Base-by-base conservation (phyloP, 1,139 yeast genomes). In the Sugiyamaella castrensis region DNA sequence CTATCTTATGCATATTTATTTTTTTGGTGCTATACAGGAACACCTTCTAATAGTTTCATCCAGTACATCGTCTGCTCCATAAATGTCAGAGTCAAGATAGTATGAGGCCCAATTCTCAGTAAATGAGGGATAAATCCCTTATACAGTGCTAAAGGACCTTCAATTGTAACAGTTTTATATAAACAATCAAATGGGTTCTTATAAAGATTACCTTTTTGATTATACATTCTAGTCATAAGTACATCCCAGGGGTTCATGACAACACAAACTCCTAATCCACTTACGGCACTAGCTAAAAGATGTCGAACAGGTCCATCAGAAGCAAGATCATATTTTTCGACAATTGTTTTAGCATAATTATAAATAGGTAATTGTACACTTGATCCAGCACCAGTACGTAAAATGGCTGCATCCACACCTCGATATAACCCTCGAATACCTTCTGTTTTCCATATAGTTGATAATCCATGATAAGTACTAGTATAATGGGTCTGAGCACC, bases 201-300 rank as follows among this genome's bases (percentile, higher is more conserved):
- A 71, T 92, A 92, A 51, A 86, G 77, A 61, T 87, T 79, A 35
- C 96, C 96, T 69, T 84, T 87, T 67, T 92, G 98, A 69, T 92
- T 92, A 71, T 91, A 92, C 68, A 94, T 84, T 71, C 98, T 79
- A 1, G 98, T 92, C 70, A 92, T 74, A 48, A 92, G 79, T 47
- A 92, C 98, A 67, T 92, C 98, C 82, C 96, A 88, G 13, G 98
- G 98, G 66, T 89, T 91, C 97, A 94, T 91, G 35, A 87, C 96
- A 32, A 91, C 75, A 47, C 95, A 92, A 29, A 92, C 98, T 56
- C 96, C 97, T 44, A 89, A 69, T 40, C 98, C 98, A 7, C 96
- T 84, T 56, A 78, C 72, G 1, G 94, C 80, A 33, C 94, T 82
- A 1, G 97, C 81, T 11, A 78, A 59, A 57, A 92, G 75, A 67